Conservation (phyloP, 345 rosid genomes). For the Luvunga scandens region DNA sequence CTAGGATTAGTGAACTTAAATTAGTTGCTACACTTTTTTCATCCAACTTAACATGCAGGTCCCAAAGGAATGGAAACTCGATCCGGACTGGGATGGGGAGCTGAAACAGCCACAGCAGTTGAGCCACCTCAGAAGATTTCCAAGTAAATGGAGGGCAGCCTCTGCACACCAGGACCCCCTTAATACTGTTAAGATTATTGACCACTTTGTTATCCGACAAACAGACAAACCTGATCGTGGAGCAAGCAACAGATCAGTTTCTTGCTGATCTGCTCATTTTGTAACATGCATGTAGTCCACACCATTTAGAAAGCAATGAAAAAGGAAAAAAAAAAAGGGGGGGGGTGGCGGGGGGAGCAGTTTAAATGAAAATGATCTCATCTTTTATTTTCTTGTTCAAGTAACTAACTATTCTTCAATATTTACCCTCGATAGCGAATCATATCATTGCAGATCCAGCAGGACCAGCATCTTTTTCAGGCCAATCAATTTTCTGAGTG, state of each 20-base stretch:
- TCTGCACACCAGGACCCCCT: conserved; percentile 61
- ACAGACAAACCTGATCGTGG: conserved; percentile 33
- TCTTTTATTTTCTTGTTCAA: neutral
- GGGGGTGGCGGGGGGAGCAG: no score
- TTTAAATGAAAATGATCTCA: neutral
- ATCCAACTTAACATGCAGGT: conserved; percentile 40
- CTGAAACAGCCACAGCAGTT: conserved; percentile 46
- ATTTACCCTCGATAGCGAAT: neutral
- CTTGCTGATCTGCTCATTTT: conserved; percentile 29
- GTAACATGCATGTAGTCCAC: conserved; percentile 4
- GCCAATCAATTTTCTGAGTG: neutral
- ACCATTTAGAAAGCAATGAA: neutral
- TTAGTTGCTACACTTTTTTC: neutral
- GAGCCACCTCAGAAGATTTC: conserved; percentile 57
- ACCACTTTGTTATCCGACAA: conserved; percentile 54
- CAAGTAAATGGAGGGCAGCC: conserved; percentile 87
- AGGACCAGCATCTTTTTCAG: neutral
- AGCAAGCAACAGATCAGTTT: conserved; percentile 33
- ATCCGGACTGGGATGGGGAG: conserved; percentile 76
- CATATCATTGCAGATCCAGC: neutral
- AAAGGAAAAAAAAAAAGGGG: neutral
- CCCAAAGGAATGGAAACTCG: conserved; percentile 92
- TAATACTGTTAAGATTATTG: conserved; percentile 69
- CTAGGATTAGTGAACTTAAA: neutral
- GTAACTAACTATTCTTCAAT: neutral